phyloP scores from a whole-genome alignment of 2,329 filamentous ascomycete species.

The Dactylonectria macrodidyma region DNA sequence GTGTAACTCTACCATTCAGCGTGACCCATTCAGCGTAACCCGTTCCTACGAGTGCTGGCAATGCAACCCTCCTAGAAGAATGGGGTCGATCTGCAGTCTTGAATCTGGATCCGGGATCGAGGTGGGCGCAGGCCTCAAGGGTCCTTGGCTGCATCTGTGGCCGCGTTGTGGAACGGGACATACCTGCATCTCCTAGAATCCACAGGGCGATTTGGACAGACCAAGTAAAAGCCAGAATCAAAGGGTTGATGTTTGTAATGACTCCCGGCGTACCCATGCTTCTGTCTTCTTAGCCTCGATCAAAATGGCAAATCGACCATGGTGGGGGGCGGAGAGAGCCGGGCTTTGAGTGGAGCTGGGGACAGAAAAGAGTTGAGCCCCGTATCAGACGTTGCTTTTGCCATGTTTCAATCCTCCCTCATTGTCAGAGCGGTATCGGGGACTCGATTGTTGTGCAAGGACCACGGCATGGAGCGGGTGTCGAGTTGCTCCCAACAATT shows the following conservation, averaged over 20 bases:
- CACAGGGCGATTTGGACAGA: conserved; percentile 8
- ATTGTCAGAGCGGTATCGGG: conserved; percentile 22
- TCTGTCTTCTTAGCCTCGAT: conserved; percentile 11
- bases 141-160: conserved; percentile 13
- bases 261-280: conserved; percentile 8
- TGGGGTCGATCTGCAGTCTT: conserved; percentile 15
- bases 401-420: conserved; percentile 14
- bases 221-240: background rate
- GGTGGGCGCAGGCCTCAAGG: conserved; percentile 21
- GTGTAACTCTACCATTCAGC: background rate
- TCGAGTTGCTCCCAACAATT: conserved; percentile 20
- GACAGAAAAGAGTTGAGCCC: conserved; percentile 14
- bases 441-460: conserved; percentile 9
- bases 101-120: conserved; percentile 22
- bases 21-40: conserved; percentile 10
- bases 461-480: background rate
- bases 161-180: conserved; percentile 12
- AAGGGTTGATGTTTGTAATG: conserved; percentile 13
- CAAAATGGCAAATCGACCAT: conserved; percentile 11
- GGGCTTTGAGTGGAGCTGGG: conserved; percentile 22
- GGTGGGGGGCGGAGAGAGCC: conserved; percentile 5
- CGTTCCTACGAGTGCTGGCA: conserved; percentile 11
- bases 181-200: conserved; percentile 21
- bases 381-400: conserved; percentile 26
- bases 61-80: conserved; percentile 17